Conservation (phyloP, 202 grass and related monocot species). For the Carex arenaria region DNA sequence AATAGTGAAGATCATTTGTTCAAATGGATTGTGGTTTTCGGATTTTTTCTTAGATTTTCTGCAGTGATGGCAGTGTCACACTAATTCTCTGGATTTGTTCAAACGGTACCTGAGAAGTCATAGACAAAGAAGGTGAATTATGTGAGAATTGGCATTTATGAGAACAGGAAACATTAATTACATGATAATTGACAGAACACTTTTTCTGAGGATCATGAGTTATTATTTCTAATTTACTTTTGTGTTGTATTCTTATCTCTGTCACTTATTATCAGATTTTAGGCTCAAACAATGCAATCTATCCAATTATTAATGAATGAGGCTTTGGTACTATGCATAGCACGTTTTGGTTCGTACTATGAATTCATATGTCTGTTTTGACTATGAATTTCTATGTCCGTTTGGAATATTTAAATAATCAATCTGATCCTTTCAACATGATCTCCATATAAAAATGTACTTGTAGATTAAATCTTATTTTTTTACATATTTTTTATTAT, state of each 20-base stretch:
- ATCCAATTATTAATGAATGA: too few species aligned
- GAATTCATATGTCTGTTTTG: too few species aligned
- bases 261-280: neutral
- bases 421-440: too few species aligned
- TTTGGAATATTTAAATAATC: too few species aligned
- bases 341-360: too few species aligned
- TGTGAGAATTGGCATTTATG: neutral
- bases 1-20: neutral
- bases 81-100: constrained; percentile 1
- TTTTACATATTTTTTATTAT: too few species aligned
- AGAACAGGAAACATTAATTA: neutral
- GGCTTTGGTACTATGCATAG: too few species aligned
- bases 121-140: neutral
- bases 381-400: too few species aligned
- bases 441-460: too few species aligned
- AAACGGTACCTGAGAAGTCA: neutral
- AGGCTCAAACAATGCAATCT: neutral
- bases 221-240: neutral
- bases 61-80: constrained; percentile 1
- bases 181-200: neutral
- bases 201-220: neutral
- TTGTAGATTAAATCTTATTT: too few species aligned
- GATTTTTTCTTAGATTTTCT: constrained; percentile 10
- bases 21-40: constrained; percentile 1
- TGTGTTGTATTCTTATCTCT: neutral